phyloP scores from a whole-genome alignment of 2,329 filamentous ascomycete species.

The Chaetothyriales sp. region DNA sequence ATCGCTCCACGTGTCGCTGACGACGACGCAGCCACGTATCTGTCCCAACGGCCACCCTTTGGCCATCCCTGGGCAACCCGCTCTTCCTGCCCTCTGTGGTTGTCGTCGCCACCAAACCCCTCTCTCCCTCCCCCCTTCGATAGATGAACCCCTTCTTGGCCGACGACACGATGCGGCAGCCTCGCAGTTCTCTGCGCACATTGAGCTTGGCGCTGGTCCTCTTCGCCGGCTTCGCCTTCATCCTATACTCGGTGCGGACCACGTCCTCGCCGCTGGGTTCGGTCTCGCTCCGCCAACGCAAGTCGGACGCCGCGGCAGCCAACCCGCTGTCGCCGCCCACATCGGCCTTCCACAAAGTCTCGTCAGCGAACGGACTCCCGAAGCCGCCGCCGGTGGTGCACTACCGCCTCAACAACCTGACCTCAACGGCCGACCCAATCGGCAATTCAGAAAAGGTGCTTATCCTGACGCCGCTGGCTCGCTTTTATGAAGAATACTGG shows the following conservation, averaged over 20 bases:
- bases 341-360: conserved; percentile 54
- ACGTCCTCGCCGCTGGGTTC: conserved; percentile 6
- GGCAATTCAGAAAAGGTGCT: conserved; percentile 73
- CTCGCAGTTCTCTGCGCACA: conserved; percentile 10
- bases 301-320: conserved; percentile 43
- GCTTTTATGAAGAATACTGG: conserved; percentile 93
- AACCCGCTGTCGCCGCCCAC: conserved; percentile 60
- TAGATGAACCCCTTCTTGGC: conserved; percentile 8
- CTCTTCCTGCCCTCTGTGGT: background rate
- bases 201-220: conserved; percentile 9
- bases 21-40: background rate
- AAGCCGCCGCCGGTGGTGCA: conserved; percentile 67
- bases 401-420: conserved; percentile 92
- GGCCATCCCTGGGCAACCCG: background rate
- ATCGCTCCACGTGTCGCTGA: background rate
- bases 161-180: conserved; percentile 11
- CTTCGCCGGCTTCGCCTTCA: conserved; percentile 12
- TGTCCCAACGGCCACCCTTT: background rate
- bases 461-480: conserved; percentile 79
- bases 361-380: conserved; percentile 6
- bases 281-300: conserved; percentile 28
- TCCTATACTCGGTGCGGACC: conserved; percentile 10
- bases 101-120: too few relatives aligned
- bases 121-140: background rate
- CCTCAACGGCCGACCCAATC: conserved; percentile 59